Conservation (phyloP, 2,329 filamentous ascomycete genomes). For the Diplodia seriata region DNA sequence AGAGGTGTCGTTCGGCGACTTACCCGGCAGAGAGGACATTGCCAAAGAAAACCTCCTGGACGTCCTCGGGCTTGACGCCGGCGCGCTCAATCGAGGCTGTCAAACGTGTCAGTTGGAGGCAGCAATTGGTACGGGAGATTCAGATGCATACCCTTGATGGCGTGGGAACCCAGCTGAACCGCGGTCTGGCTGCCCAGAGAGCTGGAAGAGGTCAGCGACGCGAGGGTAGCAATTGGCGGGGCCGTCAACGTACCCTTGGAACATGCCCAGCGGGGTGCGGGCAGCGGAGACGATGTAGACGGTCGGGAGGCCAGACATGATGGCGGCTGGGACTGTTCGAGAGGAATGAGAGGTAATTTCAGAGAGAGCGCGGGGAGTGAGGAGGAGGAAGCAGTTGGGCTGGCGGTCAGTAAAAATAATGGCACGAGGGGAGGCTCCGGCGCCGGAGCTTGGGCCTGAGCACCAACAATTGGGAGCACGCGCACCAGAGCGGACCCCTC, state of each 20-base stretch:
- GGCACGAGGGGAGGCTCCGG: constrained; percentile 26
- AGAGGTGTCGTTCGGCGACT: constrained; percentile 37
- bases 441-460: constrained; percentile 29
- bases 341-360: constrained; percentile 3
- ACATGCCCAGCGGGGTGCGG: constrained; percentile 90
- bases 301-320: constrained; percentile 79
- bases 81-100: constrained; percentile 82
- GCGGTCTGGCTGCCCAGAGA: constrained; percentile 88
- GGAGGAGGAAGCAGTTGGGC: constrained; percentile 31
- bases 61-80: constrained; percentile 83
- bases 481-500: constrained; percentile 19
- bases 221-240: neutral
- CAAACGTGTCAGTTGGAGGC: constrained; percentile 35
- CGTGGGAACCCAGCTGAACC: constrained; percentile 84
- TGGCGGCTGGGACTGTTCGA: constrained; percentile 6
- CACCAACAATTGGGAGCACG: constrained; percentile 9
- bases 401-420: constrained; percentile 31
- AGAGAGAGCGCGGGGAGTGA: constrained; percentile 4
- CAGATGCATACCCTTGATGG: constrained; percentile 78
- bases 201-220: constrained; percentile 57
- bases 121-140: constrained; percentile 33
- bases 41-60: constrained; percentile 97
- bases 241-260: constrained; percentile 75
- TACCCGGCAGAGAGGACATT: constrained; percentile 98
- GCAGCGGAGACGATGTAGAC: constrained; percentile 96